Evolutionary conservation across 305 asterid species (phyloP).

Genomic region (Solanum hybrid): DNA sequence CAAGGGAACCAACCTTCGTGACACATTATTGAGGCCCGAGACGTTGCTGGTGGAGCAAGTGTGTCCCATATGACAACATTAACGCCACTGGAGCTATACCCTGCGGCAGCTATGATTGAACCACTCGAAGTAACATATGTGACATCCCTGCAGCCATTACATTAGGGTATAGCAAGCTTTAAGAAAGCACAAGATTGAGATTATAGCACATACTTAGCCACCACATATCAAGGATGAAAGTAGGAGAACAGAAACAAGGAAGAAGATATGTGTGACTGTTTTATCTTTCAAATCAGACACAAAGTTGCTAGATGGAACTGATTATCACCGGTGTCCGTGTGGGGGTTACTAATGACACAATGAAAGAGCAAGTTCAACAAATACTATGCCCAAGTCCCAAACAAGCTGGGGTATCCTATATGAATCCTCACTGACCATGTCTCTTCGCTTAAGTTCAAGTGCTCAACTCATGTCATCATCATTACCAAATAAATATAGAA

Average conservation of each 20-base stretch:
- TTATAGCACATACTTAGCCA: not conserved
- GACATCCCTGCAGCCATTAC: constrained; percentile 59
- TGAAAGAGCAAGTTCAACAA: not conserved
- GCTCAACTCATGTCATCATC: not conserved
- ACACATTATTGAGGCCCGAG: constrained; percentile 97
- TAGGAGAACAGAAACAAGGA: not conserved
- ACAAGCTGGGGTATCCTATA: not conserved
- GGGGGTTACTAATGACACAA: not conserved
- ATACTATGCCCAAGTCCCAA: not conserved
- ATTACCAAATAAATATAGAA: not conserved
- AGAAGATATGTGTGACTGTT: not conserved
- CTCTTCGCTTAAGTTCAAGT: not conserved
- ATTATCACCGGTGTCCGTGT: not conserved
- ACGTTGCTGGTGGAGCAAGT: constrained; percentile 91
- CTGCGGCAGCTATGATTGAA: constrained; percentile 94
- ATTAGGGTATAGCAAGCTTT: not conserved
- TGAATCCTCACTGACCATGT: not conserved
- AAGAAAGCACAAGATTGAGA: not conserved
- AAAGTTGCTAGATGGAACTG: not conserved
- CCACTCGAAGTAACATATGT: constrained; percentile 91
- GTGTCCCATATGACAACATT: constrained; percentile 99
- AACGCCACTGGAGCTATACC: constrained; percentile 79
- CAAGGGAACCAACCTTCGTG: constrained; percentile 70
- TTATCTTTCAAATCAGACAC: not conserved
- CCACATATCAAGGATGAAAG: not conserved